Conservation (phyloP, 257 asterid genomes). For the Rehmannia glutinosa region DNA sequence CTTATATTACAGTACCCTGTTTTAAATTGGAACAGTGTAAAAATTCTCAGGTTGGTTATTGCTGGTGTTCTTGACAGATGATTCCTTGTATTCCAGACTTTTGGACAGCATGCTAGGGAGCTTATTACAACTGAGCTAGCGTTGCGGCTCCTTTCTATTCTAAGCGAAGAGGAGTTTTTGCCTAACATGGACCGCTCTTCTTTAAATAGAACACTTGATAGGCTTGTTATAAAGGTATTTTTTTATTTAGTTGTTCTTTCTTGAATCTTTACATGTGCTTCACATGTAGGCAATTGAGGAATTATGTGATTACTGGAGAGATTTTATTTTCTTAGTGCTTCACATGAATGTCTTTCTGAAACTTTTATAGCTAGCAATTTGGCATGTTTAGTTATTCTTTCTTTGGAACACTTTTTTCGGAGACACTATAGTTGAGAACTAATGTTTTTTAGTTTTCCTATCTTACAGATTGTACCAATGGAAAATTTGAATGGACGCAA, state of each 20-base stretch:
- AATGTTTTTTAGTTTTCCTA: slow-evolving; percentile 16
- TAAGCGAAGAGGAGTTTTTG: slow-evolving; percentile 94
- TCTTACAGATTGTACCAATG: slow-evolving; percentile 76
- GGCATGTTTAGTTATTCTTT: neutral
- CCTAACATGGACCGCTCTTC: slow-evolving; percentile 59
- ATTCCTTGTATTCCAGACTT: slow-evolving; percentile 99
- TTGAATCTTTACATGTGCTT: slow-evolving; percentile 1
- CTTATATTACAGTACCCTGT: slow-evolving; percentile 5
- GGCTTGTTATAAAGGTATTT: slow-evolving; percentile 82
- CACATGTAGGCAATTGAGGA: slow-evolving; percentile 3
- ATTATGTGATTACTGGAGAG: neutral
- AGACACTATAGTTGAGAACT: slow-evolving; percentile 7
- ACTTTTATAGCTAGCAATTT: neutral
- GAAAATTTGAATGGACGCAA: slow-evolving; percentile 93
- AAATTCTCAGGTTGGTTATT: slow-evolving; percentile 84
- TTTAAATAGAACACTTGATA: slow-evolving; percentile 63
- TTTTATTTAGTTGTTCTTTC: neutral
- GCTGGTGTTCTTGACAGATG: slow-evolving; percentile 96
- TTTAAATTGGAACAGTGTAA: slow-evolving; percentile 37
- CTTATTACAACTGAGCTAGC: slow-evolving; percentile 97
- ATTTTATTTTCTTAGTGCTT: neutral
- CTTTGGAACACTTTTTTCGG: neutral
- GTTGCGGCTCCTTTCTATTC: slow-evolving; percentile 75
- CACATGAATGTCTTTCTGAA: neutral
- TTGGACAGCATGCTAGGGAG: slow-evolving; percentile 99